Base-by-base conservation (phyloP, 495 filamentous ascomycete species). In the Lophium mytilinum region DNA sequence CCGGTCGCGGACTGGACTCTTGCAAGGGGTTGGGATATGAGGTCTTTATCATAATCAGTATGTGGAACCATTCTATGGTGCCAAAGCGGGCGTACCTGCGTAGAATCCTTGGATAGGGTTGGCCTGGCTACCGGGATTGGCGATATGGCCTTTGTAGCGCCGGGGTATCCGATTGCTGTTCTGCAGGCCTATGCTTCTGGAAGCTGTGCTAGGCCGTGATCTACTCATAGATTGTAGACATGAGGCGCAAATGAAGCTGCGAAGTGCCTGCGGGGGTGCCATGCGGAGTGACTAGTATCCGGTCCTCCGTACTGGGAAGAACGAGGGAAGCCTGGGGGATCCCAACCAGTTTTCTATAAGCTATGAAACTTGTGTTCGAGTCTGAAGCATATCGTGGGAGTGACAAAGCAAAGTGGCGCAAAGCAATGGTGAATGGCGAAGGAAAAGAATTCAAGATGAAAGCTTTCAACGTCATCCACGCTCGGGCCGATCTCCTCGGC, bases 21-120 rank as follows among this genome's bases (percentile, higher is more conserved):
- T 9, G 60, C 61, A 21, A 68, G 68, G 19, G 73, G 76, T 15
- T 70, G 68, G 57, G 72, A 67, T 43, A 80, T 69, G 34, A 80
- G 67, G 51, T 71, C 68, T 66, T 30, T n/a, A 11, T 3, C 45
- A 18, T 51, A 1, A 4, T 42, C 2, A 18, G 14, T 42, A n/a
- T n/a, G 2, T 42, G 36, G 41, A 21, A 45, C 21, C 3, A 4
- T 17, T 46, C 9, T 18, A 1, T 1, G 14, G 40, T 24, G 45
- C 14, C 18, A 4, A 49, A 18, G 17, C 18, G n/a, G 0, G 18
- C 56, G 1, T 18, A 66, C 63, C 63, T 55, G 52, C 49, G 37
- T 67, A 67, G 52, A 65, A 67, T 30, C 65, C 65, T 34, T 56
- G 42, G 9, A 65, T 46, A 15, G 65, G 65, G 11, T 51, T 54